phyloP scores from a whole-genome alignment of 2,329 filamentous ascomycete species.

The Penicillium sp. region DNA sequence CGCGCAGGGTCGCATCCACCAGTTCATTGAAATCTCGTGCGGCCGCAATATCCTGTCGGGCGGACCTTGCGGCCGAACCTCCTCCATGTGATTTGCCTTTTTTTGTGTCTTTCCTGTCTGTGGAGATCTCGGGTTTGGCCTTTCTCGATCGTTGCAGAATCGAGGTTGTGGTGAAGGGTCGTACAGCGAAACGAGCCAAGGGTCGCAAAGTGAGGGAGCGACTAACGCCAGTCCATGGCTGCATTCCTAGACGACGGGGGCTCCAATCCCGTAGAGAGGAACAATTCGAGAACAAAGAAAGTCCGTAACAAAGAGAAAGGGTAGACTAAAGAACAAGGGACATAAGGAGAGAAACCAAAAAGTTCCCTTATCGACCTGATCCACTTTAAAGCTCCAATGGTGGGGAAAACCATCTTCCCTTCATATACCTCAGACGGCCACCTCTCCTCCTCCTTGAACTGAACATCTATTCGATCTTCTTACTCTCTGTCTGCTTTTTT shows the following conservation, averaged over 20 bases:
- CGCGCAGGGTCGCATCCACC: constrained; percentile 29
- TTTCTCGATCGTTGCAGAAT: constrained; percentile 27
- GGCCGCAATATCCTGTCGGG: constrained; percentile 18
- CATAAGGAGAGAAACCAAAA: constrained; percentile 6
- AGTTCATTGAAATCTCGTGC: constrained; percentile 30
- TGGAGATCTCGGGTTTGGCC: background rate
- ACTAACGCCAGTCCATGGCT: constrained; percentile 37
- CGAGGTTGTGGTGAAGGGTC: constrained; percentile 35
- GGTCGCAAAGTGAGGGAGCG: constrained; percentile 44
- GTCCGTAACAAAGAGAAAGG: background rate
- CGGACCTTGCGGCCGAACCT: background rate
- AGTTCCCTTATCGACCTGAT: constrained; percentile 25
- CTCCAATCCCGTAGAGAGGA: constrained; percentile 4
- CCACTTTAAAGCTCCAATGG: constrained; percentile 29
- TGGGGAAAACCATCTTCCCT: constrained; percentile 30
- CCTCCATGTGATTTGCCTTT: background rate
- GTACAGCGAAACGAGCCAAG: constrained; percentile 27
- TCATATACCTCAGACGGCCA: constrained; percentile 29
- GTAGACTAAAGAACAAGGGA: background rate
- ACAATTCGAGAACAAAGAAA: background rate
- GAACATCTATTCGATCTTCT: background rate
- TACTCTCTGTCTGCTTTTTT: background rate
- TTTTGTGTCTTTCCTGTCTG: constrained; percentile 14
- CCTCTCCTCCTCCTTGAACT: constrained; percentile 8
- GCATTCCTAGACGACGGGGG: constrained; percentile 37